A percentile compares a stretch with the other conserved stretches of the same genome.
Evolutionary conservation across 768 basidiomycete species (phyloP).

Genomic region (Rhodotorula graminis): DNA sequence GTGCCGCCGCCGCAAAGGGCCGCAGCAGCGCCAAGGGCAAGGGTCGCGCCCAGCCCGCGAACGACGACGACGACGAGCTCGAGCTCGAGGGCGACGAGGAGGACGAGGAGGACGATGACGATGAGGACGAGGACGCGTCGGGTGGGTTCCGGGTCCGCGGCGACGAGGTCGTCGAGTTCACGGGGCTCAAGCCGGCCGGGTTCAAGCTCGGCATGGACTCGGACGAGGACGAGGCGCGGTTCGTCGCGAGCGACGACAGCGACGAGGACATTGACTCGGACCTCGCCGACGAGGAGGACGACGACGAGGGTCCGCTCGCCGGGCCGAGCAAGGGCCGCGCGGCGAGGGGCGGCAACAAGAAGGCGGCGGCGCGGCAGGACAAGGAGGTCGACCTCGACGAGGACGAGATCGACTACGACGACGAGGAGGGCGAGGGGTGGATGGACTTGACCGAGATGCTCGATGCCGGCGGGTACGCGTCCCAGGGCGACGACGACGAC

Average conservation of each 20-base stretch:
- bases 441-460: slow-evolving; percentile 49
- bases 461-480: slow-evolving; percentile 49
- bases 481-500: slow-evolving; percentile 52
- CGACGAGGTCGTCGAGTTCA: slow-evolving; percentile 36
- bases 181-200: slow-evolving; percentile 30
- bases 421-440: slow-evolving; percentile 47
- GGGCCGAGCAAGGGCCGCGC: slow-evolving; percentile 40
- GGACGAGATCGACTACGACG: slow-evolving; percentile 46
- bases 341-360: slow-evolving; percentile 50
- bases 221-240: slow-evolving; percentile 44
- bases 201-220: slow-evolving; percentile 50
- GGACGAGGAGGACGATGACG: slow-evolving; percentile 52
- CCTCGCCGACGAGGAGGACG: slow-evolving; percentile 56
- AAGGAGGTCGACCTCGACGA: slow-evolving; percentile 44
- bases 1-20: slow-evolving; percentile 47
- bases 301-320: slow-evolving; percentile 54
- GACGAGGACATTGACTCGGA: slow-evolving; percentile 85
- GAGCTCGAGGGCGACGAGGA: slow-evolving; percentile 53
- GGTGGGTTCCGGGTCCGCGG: slow-evolving; percentile 43
- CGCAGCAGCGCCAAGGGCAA: slow-evolving; percentile 28
- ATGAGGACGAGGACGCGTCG: slow-evolving; percentile 43
- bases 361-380: slow-evolving; percentile 12
- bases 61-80: slow-evolving; percentile 41
- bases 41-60: slow-evolving; percentile 45
- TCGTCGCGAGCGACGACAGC: slow-evolving; percentile 55